A percentile compares a stretch with the other conserved stretches of the same genome.
phyloP scores from a whole-genome alignment of 2,329 filamentous ascomycete species.

The Penicillium sclerotiorum region DNA sequence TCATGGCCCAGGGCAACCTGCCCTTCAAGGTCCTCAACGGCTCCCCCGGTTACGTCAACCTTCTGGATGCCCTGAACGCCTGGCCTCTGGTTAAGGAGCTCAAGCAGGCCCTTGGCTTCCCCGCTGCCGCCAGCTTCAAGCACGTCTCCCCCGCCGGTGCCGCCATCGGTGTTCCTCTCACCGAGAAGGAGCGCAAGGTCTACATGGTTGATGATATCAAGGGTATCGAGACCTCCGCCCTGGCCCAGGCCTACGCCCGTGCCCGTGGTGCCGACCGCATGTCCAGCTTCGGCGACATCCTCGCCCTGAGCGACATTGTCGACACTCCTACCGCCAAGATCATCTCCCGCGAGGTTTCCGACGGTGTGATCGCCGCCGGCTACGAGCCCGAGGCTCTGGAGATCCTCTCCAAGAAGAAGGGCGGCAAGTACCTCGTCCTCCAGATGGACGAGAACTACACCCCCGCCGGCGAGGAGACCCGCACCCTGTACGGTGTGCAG shows the following conservation, averaged over 20 bases:
- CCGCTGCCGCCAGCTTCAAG: conserved; percentile 97
- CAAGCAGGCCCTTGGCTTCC: conserved; percentile 80
- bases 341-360: conserved; percentile 96
- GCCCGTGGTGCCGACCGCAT: conserved; percentile 95
- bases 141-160: conserved; percentile 97
- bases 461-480: conserved; percentile 72
- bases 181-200: conserved; percentile 86
- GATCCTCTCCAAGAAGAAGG: conserved; percentile 97
- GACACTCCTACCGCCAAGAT: conserved; percentile 95
- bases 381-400: conserved; percentile 84
- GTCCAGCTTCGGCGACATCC: conserved; percentile 88
- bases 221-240: conserved; percentile 79
- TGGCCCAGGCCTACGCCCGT: conserved; percentile 94
- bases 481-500: conserved; percentile 87
- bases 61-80: conserved; percentile 92
- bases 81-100: conserved; percentile 98
- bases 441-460: conserved; percentile 89
- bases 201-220: conserved; percentile 98
- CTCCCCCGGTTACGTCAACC: conserved; percentile 93
- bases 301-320: conserved; percentile 51
- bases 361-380: conserved; percentile 89
- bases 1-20: conserved; percentile 69
- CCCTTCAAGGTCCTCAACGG: conserved; percentile 95
- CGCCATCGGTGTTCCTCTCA: conserved; percentile 87
- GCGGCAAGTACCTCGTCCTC: conserved; percentile 91